Base-by-base conservation (phyloP, 2,329 filamentous ascomycete genomes). In the Botrytis fabae region DNA sequence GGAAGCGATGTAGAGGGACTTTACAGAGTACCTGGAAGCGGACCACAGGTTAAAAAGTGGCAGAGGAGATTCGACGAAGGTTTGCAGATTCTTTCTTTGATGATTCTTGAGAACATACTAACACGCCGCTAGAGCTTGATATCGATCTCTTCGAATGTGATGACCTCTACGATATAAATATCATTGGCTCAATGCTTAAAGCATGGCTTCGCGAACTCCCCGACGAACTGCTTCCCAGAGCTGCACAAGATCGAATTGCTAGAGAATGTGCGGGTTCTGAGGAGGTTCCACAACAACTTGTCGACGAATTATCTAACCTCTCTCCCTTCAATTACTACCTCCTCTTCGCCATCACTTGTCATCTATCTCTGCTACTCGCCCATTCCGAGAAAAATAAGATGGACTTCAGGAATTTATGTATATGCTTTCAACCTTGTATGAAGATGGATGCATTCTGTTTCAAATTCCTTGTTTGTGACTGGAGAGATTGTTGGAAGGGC, bases 321-420 rank as follows among this genome's bases (percentile, higher is more conserved):
- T 93, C 95, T 10, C 95, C 95, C 0, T 98, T 96, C 86, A 97
- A 98, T 83, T 98, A 98, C 83, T 98, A 98, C 80, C 91, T 98
- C 22, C 90, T 98, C 9, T 98, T 98, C 81, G 95, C 95, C 78
- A 97, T 98, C 78, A 98, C 95, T 48, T 98, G 95, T 82, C 95
- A 98, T 79, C 90, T 98, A 66, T 97, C 94, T 78, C 88, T 98
- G 40, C 87, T 98, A 16, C 90, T 97, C 78, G 94, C 93, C 1
- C 95, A 97, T 82, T 92, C 94, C 38, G 93, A 97, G 76, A 95
- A 95, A 85, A 98, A 98, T 87, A 97, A 97, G 85, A 98, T 98
- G 95, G 94, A 97, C 81, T 97, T 95, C 81, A 91, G 93, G 80
- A 98, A 98, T 77, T 85, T 98, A 38, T 97, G 94, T 83, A 97